Percentiles rank a stretch among this genome's conserved stretches.
phyloP scores from a whole-genome alignment of 2,329 filamentous ascomycete species.

The Botrytis deweyae region DNA sequence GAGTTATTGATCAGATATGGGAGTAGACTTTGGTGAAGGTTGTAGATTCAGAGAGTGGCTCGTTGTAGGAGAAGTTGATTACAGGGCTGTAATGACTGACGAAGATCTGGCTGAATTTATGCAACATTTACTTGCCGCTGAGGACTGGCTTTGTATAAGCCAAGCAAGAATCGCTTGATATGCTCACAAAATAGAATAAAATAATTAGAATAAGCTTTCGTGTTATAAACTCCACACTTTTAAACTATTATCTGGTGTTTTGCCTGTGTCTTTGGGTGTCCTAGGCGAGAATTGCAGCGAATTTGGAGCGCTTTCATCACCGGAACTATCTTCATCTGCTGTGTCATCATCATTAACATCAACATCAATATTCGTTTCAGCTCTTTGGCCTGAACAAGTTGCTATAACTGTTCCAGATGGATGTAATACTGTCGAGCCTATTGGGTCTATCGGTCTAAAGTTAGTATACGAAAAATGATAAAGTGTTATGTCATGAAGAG shows the following conservation, averaged over 20 bases:
- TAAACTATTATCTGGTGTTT: constrained; percentile 45
- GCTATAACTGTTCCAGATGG: constrained; percentile 39
- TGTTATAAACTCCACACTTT: constrained; percentile 48
- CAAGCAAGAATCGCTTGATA: not conserved
- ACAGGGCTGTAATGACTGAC: not conserved
- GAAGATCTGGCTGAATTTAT: not conserved
- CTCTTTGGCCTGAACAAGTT: constrained; percentile 39
- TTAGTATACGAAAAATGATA: not conserved
- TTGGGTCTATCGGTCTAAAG: constrained; percentile 31
- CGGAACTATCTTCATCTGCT: constrained; percentile 21
- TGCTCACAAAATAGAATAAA: not conserved
- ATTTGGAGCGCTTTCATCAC: constrained; percentile 9
- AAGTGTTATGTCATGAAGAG: not conserved
- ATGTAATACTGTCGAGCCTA: constrained; percentile 38
- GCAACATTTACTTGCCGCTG: not conserved
- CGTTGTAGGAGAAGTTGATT: not conserved
- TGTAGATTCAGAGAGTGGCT: not conserved
- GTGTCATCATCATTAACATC: constrained; percentile 20
- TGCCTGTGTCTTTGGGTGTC: not conserved
- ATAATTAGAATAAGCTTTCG: not conserved
- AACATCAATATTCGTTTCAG: constrained; percentile 18
- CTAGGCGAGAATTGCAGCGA: constrained; percentile 2
- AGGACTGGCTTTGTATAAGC: not conserved
- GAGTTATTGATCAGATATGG: constrained; percentile 48
- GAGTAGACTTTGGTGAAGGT: constrained; percentile 16